Base-by-base conservation (phyloP, 768 basidiomycete species). In the Rossbeevera mucosa region DNA sequence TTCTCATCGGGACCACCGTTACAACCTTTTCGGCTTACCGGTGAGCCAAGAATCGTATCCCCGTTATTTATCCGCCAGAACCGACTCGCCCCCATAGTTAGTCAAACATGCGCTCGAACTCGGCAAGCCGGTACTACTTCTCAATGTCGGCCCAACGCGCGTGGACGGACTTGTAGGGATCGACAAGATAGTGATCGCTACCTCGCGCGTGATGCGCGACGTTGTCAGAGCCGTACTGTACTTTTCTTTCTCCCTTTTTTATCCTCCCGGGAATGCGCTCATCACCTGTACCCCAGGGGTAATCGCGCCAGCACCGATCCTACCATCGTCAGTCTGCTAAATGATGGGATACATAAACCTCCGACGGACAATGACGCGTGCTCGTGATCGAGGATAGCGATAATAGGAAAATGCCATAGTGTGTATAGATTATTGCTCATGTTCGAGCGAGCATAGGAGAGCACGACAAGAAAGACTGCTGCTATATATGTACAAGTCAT, bases 1-100 rank as follows among this genome's bases (percentile, higher is more conserved):
- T 98, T 42, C 72, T 95, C 36, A 71, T 95, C 31, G 95, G 94
- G 29, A 94, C 93, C 0, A 93, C 91, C 1, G 80, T 96, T 24
- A 93, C 95, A 0, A 97, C 94, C 0, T 96, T 88, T 70, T 94
- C 91, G 6, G 92, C 93, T 2, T 96, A 86, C 70, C 78, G 90
- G 90, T 89, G 58, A 36, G 59, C 6, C 6, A 5, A 0, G 1
- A 16, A 36, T 29, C 12, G 4, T 16, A 25, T 16, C 56, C n/a
- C n/a, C n/a, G n/a, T n/a, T n/a, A 28, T 26, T 7, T 26, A 51
- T 18, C 18, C 16, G 36, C 36, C 18, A 44, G 38, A 50, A 42
- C 18, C 26, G 48, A 51, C 29, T 33, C 29, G 20, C 41, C 12
- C 30, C 18, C 31, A 14, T 54, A 90, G 94, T 71, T 97, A 26